phyloP scores from a whole-genome alignment of 2,329 filamentous ascomycete genomes.

The Pestalotiopsis sp. region DNA sequence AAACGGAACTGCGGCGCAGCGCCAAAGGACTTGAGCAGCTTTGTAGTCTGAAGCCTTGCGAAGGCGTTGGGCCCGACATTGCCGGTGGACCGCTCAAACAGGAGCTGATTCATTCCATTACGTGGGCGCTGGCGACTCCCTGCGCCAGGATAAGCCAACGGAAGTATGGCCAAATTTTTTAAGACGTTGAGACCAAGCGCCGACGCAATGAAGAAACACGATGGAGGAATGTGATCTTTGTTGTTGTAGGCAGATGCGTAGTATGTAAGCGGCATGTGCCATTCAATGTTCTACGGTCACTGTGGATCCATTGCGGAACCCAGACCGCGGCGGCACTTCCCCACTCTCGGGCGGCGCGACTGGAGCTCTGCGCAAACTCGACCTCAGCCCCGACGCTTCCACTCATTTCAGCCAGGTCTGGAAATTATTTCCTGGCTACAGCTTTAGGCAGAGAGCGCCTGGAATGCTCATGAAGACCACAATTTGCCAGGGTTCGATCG shows the following conservation, averaged over 20 bases:
- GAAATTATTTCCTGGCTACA: no score
- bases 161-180: background rate
- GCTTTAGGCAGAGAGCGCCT: no score
- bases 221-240: background rate
- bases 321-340: background rate
- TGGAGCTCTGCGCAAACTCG: no score
- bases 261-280: background rate
- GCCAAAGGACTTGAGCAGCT: conserved; percentile 70
- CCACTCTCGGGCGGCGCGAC: background rate
- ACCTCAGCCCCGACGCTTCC: no score
- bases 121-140: background rate
- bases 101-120: conserved; percentile 74
- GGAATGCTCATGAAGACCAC: no score
- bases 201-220: background rate
- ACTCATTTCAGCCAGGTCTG: no score
- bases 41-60: conserved; percentile 65
- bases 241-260: background rate
- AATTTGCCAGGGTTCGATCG: no score
- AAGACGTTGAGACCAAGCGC: background rate
- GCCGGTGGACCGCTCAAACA: conserved; percentile 77
- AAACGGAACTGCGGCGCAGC: conserved; percentile 70
- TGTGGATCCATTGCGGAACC: no score
- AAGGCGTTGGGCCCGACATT: conserved; percentile 65
- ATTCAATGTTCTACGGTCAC: no score
- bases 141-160: background rate